Evolutionary conservation across 805 yeast species (phyloP).

Genomic region (Candida tibetensis): DNA sequence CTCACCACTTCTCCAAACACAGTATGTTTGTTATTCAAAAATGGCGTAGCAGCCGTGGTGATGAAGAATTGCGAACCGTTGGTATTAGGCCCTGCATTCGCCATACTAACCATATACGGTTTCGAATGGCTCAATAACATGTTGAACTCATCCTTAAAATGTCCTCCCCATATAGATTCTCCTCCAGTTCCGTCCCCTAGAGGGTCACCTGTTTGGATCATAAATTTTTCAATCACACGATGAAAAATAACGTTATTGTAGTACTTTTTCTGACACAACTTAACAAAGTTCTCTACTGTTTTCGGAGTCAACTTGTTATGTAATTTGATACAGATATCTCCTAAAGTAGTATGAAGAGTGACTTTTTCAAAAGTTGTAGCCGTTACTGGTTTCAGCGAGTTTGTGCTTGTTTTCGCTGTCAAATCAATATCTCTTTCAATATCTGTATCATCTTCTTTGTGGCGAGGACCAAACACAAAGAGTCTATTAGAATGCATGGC

Average conservation of each 20-base stretch:
- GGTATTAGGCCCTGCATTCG: constrained; percentile 26
- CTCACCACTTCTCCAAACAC: constrained; percentile 25
- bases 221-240: constrained; percentile 22
- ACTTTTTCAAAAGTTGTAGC: background rate
- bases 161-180: constrained; percentile 25
- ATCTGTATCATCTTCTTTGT: background rate
- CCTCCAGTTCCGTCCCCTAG: constrained; percentile 26
- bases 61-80: constrained; percentile 29
- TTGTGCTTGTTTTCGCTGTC: constrained; percentile 1
- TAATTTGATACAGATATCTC: constrained; percentile 40
- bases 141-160: constrained; percentile 27
- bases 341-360: constrained; percentile 36
- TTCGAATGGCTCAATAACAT: constrained; percentile 24
- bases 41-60: constrained; percentile 17
- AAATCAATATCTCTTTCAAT: constrained; percentile 11
- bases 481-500: constrained; percentile 11
- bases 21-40: constrained; percentile 22
- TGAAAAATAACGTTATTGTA: constrained; percentile 35
- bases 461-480: constrained; percentile 10
- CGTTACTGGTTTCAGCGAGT: background rate
- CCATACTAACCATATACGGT: constrained; percentile 32
- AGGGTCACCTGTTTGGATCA: constrained; percentile 28
- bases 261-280: constrained; percentile 33
- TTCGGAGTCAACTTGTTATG: constrained; percentile 36
- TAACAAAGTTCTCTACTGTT: constrained; percentile 41